Percentiles rank a stretch among this genome's conserved stretches.
Conservation (phyloP, 768 basidiomycete species). For the Leccinum barrowsii region DNA sequence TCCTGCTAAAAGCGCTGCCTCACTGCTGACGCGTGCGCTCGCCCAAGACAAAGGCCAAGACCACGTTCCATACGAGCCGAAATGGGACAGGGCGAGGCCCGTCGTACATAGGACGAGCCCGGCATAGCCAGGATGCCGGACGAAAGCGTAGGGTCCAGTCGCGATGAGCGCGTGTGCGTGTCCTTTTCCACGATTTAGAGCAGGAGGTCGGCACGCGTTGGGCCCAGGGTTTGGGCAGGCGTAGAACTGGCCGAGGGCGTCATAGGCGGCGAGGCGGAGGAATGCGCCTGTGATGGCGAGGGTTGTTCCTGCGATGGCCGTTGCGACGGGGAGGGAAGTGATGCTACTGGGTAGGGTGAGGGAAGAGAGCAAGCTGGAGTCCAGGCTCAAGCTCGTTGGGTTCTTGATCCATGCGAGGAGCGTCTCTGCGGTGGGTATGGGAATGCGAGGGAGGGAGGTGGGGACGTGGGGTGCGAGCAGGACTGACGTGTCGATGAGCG, state of each 20-base stretch:
- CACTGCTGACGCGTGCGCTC: not conserved
- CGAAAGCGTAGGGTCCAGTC: slow-evolving; percentile 24
- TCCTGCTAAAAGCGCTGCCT: not conserved
- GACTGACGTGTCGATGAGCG: slow-evolving; percentile 6
- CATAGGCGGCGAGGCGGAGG: slow-evolving; percentile 35
- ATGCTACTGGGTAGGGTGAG: not conserved
- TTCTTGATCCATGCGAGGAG: slow-evolving; percentile 1
- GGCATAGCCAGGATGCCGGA: slow-evolving; percentile 31
- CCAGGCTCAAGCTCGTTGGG: not conserved
- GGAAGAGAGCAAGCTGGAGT: not conserved
- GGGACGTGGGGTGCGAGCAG: slow-evolving; percentile 9
- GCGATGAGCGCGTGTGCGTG: slow-evolving; percentile 26
- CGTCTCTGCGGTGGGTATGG: not conserved
- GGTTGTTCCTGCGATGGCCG: slow-evolving; percentile 34
- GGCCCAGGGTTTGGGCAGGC: slow-evolving; percentile 10
- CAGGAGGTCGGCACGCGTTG: not conserved
- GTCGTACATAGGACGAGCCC: slow-evolving; percentile 31
- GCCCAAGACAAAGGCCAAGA: not conserved
- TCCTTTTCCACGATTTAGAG: not conserved
- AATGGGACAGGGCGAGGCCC: slow-evolving; percentile 14
- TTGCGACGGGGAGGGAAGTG: not conserved
- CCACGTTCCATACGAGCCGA: not conserved
- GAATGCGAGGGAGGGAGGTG: not conserved
- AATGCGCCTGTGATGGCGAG: slow-evolving; percentile 39
- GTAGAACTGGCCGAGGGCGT: slow-evolving; percentile 23